Evolutionary conservation across 2,329 filamentous ascomycete genomes (phyloP).

Genomic region (Penicillium occitanis): DNA sequence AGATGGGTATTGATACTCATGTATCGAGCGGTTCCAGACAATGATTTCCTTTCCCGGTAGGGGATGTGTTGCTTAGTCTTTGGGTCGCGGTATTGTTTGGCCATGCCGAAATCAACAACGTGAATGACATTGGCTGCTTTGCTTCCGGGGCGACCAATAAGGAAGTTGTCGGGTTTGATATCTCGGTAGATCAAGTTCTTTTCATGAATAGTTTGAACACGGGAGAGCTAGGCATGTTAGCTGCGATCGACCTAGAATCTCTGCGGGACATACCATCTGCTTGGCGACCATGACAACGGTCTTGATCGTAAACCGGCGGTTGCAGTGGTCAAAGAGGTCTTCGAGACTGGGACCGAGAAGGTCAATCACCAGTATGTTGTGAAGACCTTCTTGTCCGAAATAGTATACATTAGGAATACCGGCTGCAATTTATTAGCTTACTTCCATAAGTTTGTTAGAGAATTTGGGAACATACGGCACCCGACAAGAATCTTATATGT

Average conservation of each 20-base stretch:
- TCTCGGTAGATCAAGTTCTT: conserved; percentile 99
- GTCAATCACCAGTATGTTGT: conserved; percentile 98
- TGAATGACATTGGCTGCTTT: conserved; percentile 98
- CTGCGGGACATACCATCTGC: conserved; percentile 71
- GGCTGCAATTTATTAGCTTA: conserved; percentile 58
- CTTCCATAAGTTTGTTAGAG: conserved; percentile 23
- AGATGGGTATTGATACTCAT: conserved; percentile 99
- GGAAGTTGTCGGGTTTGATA: conserved; percentile 99
- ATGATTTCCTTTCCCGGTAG: conserved; percentile 92
- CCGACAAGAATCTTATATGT: conserved; percentile 99
- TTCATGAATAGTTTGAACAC: conserved; percentile 93
- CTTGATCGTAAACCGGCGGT: conserved; percentile 91
- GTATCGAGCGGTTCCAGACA: conserved; percentile 94
- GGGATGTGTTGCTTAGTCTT: conserved; percentile 99
- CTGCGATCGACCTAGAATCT: background rate
- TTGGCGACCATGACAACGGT: conserved; percentile 99
- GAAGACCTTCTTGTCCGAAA: conserved; percentile 95
- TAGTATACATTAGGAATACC: conserved; percentile 99
- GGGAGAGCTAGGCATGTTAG: conserved; percentile 65
- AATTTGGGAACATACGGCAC: conserved; percentile 73
- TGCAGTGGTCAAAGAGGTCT: conserved; percentile 96
- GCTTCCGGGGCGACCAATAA: conserved; percentile 86
- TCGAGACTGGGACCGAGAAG: conserved; percentile 91
- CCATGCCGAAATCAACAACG: conserved; percentile 99
- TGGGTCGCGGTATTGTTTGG: conserved; percentile 97